Evolutionary conservation across 805 yeast species (phyloP).

Genomic region (Metschnikowia similis): DNA sequence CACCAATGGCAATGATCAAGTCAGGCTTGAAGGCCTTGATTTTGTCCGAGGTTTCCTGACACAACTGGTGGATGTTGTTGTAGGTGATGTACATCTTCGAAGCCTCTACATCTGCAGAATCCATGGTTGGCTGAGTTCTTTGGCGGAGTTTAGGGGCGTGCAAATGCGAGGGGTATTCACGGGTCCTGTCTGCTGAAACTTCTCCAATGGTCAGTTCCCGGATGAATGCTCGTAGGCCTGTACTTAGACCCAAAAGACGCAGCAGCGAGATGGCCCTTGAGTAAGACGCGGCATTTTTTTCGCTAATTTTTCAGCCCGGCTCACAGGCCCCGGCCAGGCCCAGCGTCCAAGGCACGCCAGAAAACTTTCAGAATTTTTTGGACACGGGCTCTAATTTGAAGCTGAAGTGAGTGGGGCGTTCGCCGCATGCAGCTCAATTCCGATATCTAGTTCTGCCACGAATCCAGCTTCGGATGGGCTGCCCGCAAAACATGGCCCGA

Average conservation of each 20-base stretch:
- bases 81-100: constrained; percentile 56
- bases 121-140: constrained; percentile 11
- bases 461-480: background rate
- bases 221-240: constrained; percentile 3
- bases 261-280: constrained; percentile 2
- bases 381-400: too few relatives aligned
- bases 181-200: background rate
- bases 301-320: background rate
- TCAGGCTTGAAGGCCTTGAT: constrained; percentile 40
- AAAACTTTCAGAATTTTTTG: too few relatives aligned
- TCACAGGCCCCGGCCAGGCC: background rate
- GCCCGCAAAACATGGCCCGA: background rate
- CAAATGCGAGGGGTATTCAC: background rate
- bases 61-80: constrained; percentile 77
- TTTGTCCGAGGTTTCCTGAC: constrained; percentile 60
- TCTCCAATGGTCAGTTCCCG: background rate
- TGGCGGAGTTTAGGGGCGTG: background rate
- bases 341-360: too few relatives aligned
- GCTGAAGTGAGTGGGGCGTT: too few relatives aligned
- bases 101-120: constrained; percentile 19
- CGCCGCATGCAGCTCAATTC: too few relatives aligned
- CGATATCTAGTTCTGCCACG: background rate
- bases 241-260: constrained; percentile 4
- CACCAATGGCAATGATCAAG: constrained; percentile 87
- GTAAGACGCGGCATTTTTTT: background rate